Conservation (phyloP, 1,284 basidiomycete genomes). For the Pseudozyma sp. region DNA sequence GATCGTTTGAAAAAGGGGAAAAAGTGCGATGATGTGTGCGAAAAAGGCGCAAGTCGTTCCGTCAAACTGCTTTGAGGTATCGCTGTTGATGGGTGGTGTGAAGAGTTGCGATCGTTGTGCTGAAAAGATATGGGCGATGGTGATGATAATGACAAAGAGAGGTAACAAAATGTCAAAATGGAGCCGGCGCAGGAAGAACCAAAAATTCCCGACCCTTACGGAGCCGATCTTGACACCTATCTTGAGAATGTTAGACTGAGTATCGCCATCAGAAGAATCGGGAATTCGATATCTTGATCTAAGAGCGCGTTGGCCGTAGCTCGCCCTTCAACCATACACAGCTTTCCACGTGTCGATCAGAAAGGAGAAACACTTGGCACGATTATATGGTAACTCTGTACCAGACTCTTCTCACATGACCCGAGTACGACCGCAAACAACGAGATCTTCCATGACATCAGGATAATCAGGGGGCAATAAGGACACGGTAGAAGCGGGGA, state of each 20-base stretch:
- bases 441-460: no score
- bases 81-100: no score
- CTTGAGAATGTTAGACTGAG: not conserved
- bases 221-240: not conserved
- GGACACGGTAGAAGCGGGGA: no score
- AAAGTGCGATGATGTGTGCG: not conserved
- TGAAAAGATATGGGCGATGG: not conserved
- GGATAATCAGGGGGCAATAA: no score
- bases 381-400: not conserved
- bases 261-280: no score
- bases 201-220: constrained; percentile 13
- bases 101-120: no score
- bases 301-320: not conserved
- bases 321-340: no score
- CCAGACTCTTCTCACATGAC: not conserved
- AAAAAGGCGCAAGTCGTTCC: no score
- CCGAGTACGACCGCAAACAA: no score
- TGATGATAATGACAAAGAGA: constrained; percentile 1
- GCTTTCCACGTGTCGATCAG: constrained; percentile 39
- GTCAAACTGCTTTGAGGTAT: no score
- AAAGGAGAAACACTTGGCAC: not conserved
- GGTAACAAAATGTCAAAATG: not conserved
- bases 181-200: not conserved
- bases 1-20: not conserved
- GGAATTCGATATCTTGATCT: no score